Percentiles rank a stretch among this genome's conserved stretches.
These are phyloP conservation scores for Neckera pumila DNA, from an alignment of 225 moss, liverwort and hornwort species.

Conservation along the genomic window DNA sequence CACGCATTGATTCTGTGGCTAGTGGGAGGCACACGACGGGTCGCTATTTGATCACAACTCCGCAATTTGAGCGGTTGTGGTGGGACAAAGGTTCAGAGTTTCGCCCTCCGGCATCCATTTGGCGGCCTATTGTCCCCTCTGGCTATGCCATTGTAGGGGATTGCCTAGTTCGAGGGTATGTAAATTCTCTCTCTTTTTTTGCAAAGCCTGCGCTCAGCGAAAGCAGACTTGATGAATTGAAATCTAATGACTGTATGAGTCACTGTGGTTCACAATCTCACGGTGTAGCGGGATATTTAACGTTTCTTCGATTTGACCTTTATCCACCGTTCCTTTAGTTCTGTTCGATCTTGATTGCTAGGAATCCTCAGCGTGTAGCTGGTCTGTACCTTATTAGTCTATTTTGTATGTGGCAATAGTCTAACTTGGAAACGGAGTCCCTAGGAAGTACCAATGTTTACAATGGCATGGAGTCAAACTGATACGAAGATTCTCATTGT, in stretches of 20 bases:
- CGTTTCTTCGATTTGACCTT: not conserved
- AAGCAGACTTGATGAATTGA: not conserved
- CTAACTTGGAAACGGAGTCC: not conserved
- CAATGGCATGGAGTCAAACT: not conserved
- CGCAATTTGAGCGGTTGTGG: slow-evolving; percentile 91
- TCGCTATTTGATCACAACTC: slow-evolving; percentile 70
- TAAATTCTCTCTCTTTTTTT: not conserved
- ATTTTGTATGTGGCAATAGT: not conserved
- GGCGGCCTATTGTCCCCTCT: slow-evolving; percentile 78
- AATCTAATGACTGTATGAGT: not conserved
- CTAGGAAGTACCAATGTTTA: not conserved
- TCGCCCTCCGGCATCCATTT: slow-evolving; percentile 71
- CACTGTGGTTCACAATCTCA: not conserved
- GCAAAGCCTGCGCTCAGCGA: not conserved
- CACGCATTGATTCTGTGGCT: slow-evolving; percentile 43
- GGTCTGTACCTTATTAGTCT: not conserved
- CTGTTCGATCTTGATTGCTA: not conserved
- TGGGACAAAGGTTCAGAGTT: slow-evolving; percentile 93
- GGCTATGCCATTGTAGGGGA: slow-evolving; percentile 90
- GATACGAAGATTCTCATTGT: not conserved
- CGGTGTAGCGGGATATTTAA: not conserved
- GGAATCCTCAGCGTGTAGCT: not conserved
- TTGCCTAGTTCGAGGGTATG: slow-evolving; percentile 85
- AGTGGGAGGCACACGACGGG: slow-evolving; percentile 43
- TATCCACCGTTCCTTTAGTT: not conserved